phyloP scores from a whole-genome alignment of 2,329 filamentous ascomycete genomes.

The Fusarium globosum region DNA sequence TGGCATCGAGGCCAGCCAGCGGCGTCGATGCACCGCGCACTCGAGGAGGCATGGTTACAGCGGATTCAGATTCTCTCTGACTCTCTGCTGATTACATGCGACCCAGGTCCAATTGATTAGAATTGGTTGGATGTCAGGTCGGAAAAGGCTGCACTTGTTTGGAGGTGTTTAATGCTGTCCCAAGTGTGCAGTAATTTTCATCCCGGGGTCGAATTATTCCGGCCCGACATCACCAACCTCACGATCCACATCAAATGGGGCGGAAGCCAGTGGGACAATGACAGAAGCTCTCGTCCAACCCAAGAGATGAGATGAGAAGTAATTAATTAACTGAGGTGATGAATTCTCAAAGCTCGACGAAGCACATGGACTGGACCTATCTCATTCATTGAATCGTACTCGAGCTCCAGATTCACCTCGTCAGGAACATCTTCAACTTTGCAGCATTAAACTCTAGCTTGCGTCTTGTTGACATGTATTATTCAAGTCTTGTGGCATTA shows the following conservation, averaged over 20 bases:
- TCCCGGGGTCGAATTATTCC: slow-evolving; percentile 19
- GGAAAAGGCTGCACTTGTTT: slow-evolving; percentile 19
- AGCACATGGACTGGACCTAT: background rate
- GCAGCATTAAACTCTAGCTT: background rate
- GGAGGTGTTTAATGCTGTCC: slow-evolving; percentile 17
- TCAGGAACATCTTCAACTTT: background rate
- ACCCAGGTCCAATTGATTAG: slow-evolving; percentile 40
- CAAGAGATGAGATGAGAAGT: background rate
- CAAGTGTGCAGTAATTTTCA: slow-evolving; percentile 39
- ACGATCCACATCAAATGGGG: background rate
- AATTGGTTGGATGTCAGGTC: slow-evolving; percentile 38
- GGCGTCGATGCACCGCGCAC: slow-evolving; percentile 45
- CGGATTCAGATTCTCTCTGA: slow-evolving; percentile 31
- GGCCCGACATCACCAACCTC: background rate
- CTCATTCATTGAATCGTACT: background rate
- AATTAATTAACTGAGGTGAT: background rate
- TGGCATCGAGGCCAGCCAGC: slow-evolving; percentile 48
- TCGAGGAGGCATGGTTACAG: slow-evolving; percentile 49
- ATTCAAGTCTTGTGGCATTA: slow-evolving; percentile 10
- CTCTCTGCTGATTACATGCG: slow-evolving; percentile 41
- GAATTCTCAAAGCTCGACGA: background rate
- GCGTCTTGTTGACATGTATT: background rate
- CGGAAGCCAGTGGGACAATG: background rate
- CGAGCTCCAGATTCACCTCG: too few species aligned
- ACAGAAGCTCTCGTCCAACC: background rate